phyloP scores from a whole-genome alignment of 2,329 filamentous ascomycete species.

The Colletotrichum sp. region DNA sequence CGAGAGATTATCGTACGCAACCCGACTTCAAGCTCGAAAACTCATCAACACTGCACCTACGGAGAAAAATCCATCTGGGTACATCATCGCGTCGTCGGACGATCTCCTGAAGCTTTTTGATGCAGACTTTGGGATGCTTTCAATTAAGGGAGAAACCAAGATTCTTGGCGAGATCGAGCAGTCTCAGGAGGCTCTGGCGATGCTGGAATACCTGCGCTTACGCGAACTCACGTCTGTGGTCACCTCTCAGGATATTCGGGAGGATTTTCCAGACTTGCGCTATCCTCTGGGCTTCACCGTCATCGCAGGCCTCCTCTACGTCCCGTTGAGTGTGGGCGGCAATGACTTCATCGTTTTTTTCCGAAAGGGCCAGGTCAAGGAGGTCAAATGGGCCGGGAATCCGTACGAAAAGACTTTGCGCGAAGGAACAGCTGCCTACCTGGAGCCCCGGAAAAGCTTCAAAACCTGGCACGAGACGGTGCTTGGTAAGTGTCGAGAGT shows the following conservation, averaged over 20 bases:
- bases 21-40: slow-evolving; percentile 83
- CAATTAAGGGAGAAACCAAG: slow-evolving; percentile 88
- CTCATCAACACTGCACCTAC: slow-evolving; percentile 86
- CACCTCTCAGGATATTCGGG: slow-evolving; percentile 75
- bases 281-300: slow-evolving; percentile 81
- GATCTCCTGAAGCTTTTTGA: slow-evolving; percentile 85
- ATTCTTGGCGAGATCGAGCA: slow-evolving; percentile 77
- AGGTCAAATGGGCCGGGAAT: slow-evolving; percentile 87
- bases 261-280: slow-evolving; percentile 81
- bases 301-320: slow-evolving; percentile 80
- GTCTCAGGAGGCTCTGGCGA: slow-evolving; percentile 81
- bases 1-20: slow-evolving; percentile 85
- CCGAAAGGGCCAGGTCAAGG: slow-evolving; percentile 74
- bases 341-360: slow-evolving; percentile 92
- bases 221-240: slow-evolving; percentile 76
- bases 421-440: slow-evolving; percentile 73
- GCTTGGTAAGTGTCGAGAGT: slow-evolving; percentile 82
- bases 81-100: slow-evolving; percentile 89
- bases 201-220: slow-evolving; percentile 85
- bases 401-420: slow-evolving; percentile 81
- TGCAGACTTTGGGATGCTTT: slow-evolving; percentile 85
- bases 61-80: slow-evolving; percentile 82
- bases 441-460: slow-evolving; percentile 83
- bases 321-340: slow-evolving; percentile 78
- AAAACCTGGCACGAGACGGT: slow-evolving; percentile 83